Base-by-base conservation (phyloP, 2,329 filamentous ascomycete species). In the Cladosporium phlei region DNA sequence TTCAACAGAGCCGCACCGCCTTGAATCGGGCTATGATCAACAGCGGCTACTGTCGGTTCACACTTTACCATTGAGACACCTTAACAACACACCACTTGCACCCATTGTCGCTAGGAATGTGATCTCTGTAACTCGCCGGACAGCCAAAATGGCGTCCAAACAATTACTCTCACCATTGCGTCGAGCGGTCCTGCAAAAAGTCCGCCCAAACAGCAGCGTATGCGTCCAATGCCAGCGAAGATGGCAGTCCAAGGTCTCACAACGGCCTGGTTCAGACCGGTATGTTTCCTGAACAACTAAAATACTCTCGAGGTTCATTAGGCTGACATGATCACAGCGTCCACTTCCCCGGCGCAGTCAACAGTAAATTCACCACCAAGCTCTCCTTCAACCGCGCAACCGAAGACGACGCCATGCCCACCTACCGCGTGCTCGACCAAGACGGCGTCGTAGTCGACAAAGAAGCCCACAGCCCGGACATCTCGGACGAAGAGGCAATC, bases 341-440 rank as follows among this genome's bases (percentile, higher is more conserved):
- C 9, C 72, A 80, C 46, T 98, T 98, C 57, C 93, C 93, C 0
- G 93, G 93, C n/a, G 93, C 93, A 1, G 75, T 97, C 42, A 91
- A 96, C 66, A 95, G 88, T 65, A 87, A 88, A 52, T 98, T 98
- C 68, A 95, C 88, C 4, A 84, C 79, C 54, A 74, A 76, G 0
- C 83, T 97, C 67, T 74, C 77, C 30, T 97, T 95, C 67, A 79
- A 87, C 46, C 78, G 80, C 39, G 86, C 90, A 1, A 77, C 82
- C 30, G 79, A 82, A 43, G 78, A 83, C 58, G 74, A 82, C 25
- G 84, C 89, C 4, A 85, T 98, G 62, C 82, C 90, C 20, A 97
- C 93, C 4, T 98, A 94, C 72, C 85, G 93, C 38, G 82, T 91
- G 20, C 84, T 98, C 62, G 86, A 95, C 66, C 89, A 94, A 56